These are phyloP conservation scores for Aquilaria yunnanensis DNA, from an alignment of 345 rosid genomes.

Conservation along the genomic window DNA sequence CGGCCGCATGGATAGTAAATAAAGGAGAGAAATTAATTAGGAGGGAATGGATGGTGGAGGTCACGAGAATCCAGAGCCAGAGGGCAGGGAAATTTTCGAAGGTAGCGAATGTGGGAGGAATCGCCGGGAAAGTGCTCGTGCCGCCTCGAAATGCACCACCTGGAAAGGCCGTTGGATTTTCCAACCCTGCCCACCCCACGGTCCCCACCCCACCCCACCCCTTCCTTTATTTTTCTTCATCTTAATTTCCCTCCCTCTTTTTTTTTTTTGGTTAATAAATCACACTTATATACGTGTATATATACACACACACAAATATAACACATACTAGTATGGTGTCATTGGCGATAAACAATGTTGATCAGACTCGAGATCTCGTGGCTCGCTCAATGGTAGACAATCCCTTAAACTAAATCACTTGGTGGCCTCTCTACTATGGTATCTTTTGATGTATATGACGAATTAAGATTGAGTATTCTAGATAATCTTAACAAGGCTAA, in stretches of 20 bases:
- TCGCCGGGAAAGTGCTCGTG: conserved; percentile 98
- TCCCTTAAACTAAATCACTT: no score
- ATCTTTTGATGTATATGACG: no score
- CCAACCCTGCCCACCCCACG: conserved; percentile 1
- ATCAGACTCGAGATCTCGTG: no score
- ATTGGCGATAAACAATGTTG: no score
- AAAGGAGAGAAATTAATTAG: background rate
- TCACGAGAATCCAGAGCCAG: conserved; percentile 53
- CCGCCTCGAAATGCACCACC: conserved; percentile 58
- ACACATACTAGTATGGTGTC: background rate
- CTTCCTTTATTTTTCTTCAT: conserved; percentile 15
- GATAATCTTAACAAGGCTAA: no score
- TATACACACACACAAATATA: no score
- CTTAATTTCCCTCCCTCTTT: background rate
- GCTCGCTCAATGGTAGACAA: no score
- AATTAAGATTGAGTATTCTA: no score
- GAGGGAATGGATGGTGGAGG: conserved; percentile 26
- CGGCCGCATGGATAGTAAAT: conserved; percentile 17
- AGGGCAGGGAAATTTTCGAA: conserved; percentile 43
- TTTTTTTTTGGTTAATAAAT: no score
- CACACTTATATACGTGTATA: no score
- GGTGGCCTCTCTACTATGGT: no score
- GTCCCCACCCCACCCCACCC: no score
- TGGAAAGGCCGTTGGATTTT: conserved; percentile 22
- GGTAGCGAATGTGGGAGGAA: conserved; percentile 63